Evolutionary conservation across 2,329 filamentous ascomycete genomes (phyloP), one percentile per base, ranked within the genome.

Genomic region (Leptographium lundbergii): DNA sequence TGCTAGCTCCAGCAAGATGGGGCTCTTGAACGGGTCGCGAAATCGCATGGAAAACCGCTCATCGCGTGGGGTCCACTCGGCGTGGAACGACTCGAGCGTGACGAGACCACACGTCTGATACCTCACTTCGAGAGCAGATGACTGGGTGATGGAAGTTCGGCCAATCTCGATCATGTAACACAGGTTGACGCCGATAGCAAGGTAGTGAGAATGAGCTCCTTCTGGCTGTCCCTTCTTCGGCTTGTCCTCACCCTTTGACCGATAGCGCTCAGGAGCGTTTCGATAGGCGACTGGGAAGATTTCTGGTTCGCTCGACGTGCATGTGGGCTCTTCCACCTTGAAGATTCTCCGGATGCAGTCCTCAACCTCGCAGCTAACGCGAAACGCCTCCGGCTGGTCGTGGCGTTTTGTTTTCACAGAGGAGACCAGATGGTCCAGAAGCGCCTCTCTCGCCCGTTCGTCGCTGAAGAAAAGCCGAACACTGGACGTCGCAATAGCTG

Each of bases 1-100:
- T 13, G 80, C 77, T 24, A 82, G 72, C 58, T 81, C 77, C 1
- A 70, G 63, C 13, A 63, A 66, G 22, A 66, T 57, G 1, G 66
- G 61, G 25, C 60, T 47, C 51, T 69, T 65, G 58, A 72, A 71
- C 0, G 70, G 71, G 22, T 69, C 67, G 75, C 79, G 76, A 65
- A 82, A 82, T 32, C 73, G 72, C 63, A 83, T 73, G 42, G 77
- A 73, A 64, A 83, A 82, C 19, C 80, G 72, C 66, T 83, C 80
- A 63, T 82, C 79, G 60, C 80, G 75, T 3, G 74, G 72, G 2
- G 71, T 69, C 64, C 78, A 77, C 36, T 78, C 78, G 1, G 78
- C 77, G 57, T 73, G 74, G 62, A 82, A 76, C 19, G 72, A 72
- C 59, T 78, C 77, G 58, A 83, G 69, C 0, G 75, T 79, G 7